phyloP scores from a whole-genome alignment of 176 grass and related monocot genomes.

The Echinochloa phyllopogon region DNA sequence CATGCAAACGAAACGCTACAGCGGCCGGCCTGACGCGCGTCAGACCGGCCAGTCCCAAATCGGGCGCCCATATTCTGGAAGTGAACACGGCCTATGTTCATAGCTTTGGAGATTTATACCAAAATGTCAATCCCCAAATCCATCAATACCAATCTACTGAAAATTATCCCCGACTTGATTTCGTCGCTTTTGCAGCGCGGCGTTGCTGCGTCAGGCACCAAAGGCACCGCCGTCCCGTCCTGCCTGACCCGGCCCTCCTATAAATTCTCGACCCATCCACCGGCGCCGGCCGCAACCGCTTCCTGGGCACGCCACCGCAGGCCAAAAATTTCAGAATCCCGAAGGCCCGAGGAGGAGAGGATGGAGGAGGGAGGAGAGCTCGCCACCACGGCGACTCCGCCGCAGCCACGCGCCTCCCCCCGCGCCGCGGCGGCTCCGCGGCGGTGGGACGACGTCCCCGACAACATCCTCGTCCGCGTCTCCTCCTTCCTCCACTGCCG shows the following conservation, averaged over 20 bases:
- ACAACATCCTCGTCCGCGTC: conserved; percentile 43
- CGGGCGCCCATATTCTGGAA: no score
- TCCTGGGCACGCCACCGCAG: neutral
- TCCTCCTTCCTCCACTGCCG: conserved; percentile 32
- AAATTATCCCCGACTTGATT: no score
- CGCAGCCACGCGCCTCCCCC: neutral
- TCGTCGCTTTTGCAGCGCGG: no score
- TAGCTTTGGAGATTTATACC: no score
- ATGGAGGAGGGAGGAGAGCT: neutral
- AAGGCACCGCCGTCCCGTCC: neutral
- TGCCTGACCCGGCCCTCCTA: no score
- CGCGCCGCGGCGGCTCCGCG: neutral
- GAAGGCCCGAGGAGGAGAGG: neutral
- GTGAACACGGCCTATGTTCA: no score
- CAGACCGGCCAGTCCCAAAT: no score
- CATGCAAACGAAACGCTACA: no score
- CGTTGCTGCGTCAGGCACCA: neutral
- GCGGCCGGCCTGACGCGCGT: no score
- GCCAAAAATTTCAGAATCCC: neutral
- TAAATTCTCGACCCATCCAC: neutral
- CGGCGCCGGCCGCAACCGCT: neutral
- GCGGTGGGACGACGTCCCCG: conserved; percentile 22
- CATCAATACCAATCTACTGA: no score
- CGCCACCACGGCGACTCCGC: neutral
- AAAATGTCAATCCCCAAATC: no score